Conservation (phyloP, 768 basidiomycete species). For the Lactarius hatsudake region DNA sequence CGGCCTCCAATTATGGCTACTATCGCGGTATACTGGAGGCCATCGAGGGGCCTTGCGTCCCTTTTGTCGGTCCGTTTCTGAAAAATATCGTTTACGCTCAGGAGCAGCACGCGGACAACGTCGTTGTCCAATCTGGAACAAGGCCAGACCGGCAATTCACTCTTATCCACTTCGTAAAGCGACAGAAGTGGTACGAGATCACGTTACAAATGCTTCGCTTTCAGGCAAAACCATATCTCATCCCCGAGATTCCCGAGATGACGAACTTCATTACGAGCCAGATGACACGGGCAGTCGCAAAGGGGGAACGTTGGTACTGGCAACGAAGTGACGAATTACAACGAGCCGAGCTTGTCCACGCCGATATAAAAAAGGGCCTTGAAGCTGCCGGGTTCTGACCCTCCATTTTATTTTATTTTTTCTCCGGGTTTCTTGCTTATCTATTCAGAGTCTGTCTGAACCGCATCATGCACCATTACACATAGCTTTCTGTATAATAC, state of each 20-base stretch:
- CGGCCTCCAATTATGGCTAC: constrained; percentile 53
- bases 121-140: constrained; percentile 25
- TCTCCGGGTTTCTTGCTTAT: constrained; percentile 9
- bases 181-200: constrained; percentile 55
- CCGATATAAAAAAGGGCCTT: constrained; percentile 64
- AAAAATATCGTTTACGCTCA: constrained; percentile 56
- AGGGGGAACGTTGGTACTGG: constrained; percentile 56
- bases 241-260: constrained; percentile 46
- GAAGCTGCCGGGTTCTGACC: constrained; percentile 64
- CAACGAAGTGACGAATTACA: constrained; percentile 57
- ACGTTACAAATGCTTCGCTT: constrained; percentile 55
- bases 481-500: not conserved
- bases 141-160: constrained; percentile 26
- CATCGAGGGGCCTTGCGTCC: constrained; percentile 56
- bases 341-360: constrained; percentile 55
- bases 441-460: not conserved
- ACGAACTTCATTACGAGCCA: constrained; percentile 48
- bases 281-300: constrained; percentile 40
- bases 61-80: constrained; percentile 62
- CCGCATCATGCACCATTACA: constrained; percentile 3
- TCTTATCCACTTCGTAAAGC: constrained; percentile 51
- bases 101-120: constrained; percentile 47
- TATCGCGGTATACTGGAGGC: constrained; percentile 49
- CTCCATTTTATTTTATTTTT: not conserved
- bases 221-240: constrained; percentile 50